Base-by-base conservation (phyloP, 1,284 basidiomycete genomes). In the Pascua sp. region DNA sequence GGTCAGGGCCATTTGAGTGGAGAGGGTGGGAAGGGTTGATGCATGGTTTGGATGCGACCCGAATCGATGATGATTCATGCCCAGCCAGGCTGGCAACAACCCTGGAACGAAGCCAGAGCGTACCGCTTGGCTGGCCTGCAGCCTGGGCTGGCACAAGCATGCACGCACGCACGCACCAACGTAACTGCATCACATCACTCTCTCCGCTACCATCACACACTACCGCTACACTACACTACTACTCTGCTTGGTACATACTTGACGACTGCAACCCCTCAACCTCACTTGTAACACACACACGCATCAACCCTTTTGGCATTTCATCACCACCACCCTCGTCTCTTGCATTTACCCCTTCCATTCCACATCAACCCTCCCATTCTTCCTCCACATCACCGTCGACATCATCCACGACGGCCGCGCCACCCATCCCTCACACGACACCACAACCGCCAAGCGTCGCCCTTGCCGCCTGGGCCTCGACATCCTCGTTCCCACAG, bases 361-460 rank as follows among this genome's bases (percentile, higher is more conserved):
- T 32, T 40, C 24, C 38, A 9, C n/a, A n/a, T n/a, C n/a, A n/a
- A n/a, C 24, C 17, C 12, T 18, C 39, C 49, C 47, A 9, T 36
- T 37, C 36, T 32, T 36, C 42, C 17, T 42, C 10, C 10, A 16
- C 15, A 40, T n/a, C 32, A 12, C 13, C 13, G 32, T 32, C 49
- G 17, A 17, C 15, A 32, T 51, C 15, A 24, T 24, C 16, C 41
- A 9, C 42, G 18, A 37, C 42, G 40, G 18, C 16, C 40, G 18
- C 24, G 16, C 17, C 42, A 42, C 42, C 49, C 49, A 16, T 40
- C 47, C 41, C 41, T 51, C 49, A 24, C 49, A 42, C 49, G 24
- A 32, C 24, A 32, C 24, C 24, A 32, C 24, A 32, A 32, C 24
- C 24, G 7, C 24, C 24, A 32, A 32, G 24, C 24, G 24, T 32